phyloP scores from a whole-genome alignment of 169 alveolate species.

The Cryptosporidium canis region DNA sequence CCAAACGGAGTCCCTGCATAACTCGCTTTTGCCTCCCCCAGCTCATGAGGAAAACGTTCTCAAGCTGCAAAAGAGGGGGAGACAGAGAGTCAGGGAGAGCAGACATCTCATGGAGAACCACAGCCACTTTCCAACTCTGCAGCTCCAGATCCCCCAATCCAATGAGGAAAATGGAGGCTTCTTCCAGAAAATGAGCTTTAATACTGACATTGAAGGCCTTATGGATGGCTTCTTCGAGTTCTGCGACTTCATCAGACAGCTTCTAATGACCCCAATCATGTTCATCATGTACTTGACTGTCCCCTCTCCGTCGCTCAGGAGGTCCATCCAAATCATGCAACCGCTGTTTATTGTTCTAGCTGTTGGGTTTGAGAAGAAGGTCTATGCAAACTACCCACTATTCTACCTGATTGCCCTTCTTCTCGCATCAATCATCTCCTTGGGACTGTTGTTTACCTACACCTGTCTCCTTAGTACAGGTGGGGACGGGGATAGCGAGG shows the following conservation, averaged over 20 bases:
- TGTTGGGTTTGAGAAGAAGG: slow-evolving; percentile 61
- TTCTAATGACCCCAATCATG: slow-evolving; percentile 69
- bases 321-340: slow-evolving; percentile 66
- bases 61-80: slow-evolving; percentile 44
- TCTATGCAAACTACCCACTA: slow-evolving; percentile 19
- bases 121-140: not conserved
- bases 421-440: slow-evolving; percentile 29
- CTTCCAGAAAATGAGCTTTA: not conserved
- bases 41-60: slow-evolving; percentile 60
- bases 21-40: slow-evolving; percentile 65
- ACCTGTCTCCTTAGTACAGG: not conserved
- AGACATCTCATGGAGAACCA: not conserved
- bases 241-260: slow-evolving; percentile 31
- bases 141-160: not conserved
- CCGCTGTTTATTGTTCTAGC: slow-evolving; percentile 64
- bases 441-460: slow-evolving; percentile 19
- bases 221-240: slow-evolving; percentile 10
- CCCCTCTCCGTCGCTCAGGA: slow-evolving; percentile 65
- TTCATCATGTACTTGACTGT: slow-evolving; percentile 48
- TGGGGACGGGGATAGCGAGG: not conserved
- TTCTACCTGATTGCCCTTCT: slow-evolving; percentile 23
- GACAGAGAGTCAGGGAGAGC: slow-evolving; percentile 10
- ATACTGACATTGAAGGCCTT: slow-evolving; percentile 14
- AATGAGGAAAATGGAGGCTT: not conserved
- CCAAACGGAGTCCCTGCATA: slow-evolving; percentile 67